phyloP scores from a whole-genome alignment of 1,139 yeast genomes.

The Magnusiomyces ingens region DNA sequence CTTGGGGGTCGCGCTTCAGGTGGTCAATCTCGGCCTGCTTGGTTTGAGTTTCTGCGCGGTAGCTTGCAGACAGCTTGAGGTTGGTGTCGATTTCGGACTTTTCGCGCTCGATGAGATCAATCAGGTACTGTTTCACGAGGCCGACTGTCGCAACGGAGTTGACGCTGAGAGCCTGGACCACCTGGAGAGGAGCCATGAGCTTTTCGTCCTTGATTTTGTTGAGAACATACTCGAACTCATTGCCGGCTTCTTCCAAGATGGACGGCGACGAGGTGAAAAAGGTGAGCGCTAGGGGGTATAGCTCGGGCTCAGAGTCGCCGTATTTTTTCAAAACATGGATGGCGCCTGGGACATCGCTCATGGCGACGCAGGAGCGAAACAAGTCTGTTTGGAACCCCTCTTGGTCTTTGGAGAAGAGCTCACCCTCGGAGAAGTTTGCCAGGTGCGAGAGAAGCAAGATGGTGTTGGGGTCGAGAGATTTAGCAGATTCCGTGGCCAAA shows the following conservation, averaged over 20 bases:
- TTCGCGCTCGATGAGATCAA: constrained; percentile 55
- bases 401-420: constrained; percentile 28
- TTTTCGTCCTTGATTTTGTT: constrained; percentile 47
- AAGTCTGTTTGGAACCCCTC: constrained; percentile 55
- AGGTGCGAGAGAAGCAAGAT: constrained; percentile 62
- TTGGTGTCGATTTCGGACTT: constrained; percentile 64
- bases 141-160: constrained; percentile 69
- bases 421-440: constrained; percentile 24
- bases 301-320: constrained; percentile 56
- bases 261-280: constrained; percentile 56
- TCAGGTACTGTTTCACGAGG: constrained; percentile 59
- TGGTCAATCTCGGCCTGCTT: constrained; percentile 50
- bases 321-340: constrained; percentile 49
- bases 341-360: constrained; percentile 53
- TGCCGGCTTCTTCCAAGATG: constrained; percentile 49
- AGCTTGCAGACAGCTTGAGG: constrained; percentile 57
- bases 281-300: constrained; percentile 60
- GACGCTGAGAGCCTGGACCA: constrained; percentile 59
- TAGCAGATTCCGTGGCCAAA: constrained; percentile 42
- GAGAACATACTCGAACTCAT: constrained; percentile 46
- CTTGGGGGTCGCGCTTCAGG: constrained; percentile 48
- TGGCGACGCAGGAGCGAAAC: constrained; percentile 56
- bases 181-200: constrained; percentile 66
- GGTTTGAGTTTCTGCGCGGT: constrained; percentile 57
- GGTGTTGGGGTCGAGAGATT: constrained; percentile 48